A percentile compares a stretch with the other conserved stretches of the same genome.
Conservation (phyloP, 768 basidiomycete genomes). For the Suillus americanus region DNA sequence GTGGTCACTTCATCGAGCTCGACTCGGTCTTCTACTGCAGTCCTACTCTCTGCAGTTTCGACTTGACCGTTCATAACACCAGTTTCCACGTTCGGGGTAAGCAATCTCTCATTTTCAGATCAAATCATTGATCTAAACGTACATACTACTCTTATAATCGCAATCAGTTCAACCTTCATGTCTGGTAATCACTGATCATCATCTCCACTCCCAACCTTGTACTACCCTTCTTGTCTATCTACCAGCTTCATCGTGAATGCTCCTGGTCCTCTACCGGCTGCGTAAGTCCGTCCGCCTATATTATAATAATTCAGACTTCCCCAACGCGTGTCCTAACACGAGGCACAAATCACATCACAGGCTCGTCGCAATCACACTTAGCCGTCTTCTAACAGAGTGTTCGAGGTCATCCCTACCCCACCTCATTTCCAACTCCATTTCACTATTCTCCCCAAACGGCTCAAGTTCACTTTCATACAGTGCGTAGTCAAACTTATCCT, state of each 20-base stretch:
- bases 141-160: not conserved
- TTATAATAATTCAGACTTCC: slow-evolving; percentile 24
- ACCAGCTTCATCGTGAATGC: slow-evolving; percentile 16
- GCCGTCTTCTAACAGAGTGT: slow-evolving; percentile 16
- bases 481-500: slow-evolving; percentile 2
- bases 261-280: slow-evolving; percentile 7
- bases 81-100: not conserved
- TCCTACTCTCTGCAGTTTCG: not conserved
- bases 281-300: slow-evolving; percentile 18
- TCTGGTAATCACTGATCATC: slow-evolving; percentile 1
- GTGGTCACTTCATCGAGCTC: slow-evolving; percentile 6
- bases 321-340: slow-evolving; percentile 55
- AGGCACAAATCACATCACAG: slow-evolving; percentile 48
- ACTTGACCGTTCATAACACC: not conserved
- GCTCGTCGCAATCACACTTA: slow-evolving; percentile 20
- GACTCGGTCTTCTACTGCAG: not conserved
- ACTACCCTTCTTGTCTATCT: not conserved
- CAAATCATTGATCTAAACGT: slow-evolving; percentile 14
- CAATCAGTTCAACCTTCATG: slow-evolving; percentile 18
- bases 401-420: slow-evolving; percentile 13
- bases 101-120: slow-evolving; percentile 8
- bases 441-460: slow-evolving; percentile 5
- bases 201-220: not conserved
- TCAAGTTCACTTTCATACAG: not conserved
- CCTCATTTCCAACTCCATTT: slow-evolving; percentile 14